Conservation (phyloP, 108 stramenopile genomes). For the Fragilaria crotonensis region DNA sequence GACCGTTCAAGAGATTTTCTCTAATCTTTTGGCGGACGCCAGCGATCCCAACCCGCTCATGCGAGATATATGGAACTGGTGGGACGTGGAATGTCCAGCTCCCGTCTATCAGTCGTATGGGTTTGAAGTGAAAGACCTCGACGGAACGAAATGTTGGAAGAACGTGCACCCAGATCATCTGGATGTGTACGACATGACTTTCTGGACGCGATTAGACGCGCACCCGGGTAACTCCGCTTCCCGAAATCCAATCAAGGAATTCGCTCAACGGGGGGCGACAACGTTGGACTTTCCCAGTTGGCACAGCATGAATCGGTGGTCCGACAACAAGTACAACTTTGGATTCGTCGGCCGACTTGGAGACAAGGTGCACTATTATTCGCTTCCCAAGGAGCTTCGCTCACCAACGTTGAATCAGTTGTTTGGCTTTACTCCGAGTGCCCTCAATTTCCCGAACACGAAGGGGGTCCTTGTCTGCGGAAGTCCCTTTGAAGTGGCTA, state of each 20-base stretch:
- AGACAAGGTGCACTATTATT: conserved; percentile 7
- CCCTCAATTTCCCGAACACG: neutral
- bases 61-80: conserved; percentile 12
- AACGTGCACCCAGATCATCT: conserved; percentile 40
- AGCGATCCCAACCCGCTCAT: conserved; percentile 15
- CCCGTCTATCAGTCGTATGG: conserved; percentile 1
- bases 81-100: conserved; percentile 8
- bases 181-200: conserved; percentile 45
- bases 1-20: conserved; percentile 13
- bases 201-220: conserved; percentile 25
- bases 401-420: neutral
- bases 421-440: neutral
- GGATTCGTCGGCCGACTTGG: conserved; percentile 16
- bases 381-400: conserved; percentile 12
- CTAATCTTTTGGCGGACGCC: neutral
- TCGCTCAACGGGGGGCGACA: conserved; percentile 15
- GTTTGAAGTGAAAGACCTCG: neutral
- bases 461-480: conserved; percentile 28
- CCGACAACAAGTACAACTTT: conserved; percentile 5
- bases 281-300: conserved; percentile 7
- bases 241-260: conserved; percentile 21
- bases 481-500: conserved; percentile 34
- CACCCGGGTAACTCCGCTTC: conserved; percentile 30
- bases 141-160: conserved; percentile 16
- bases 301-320: conserved; percentile 9